Evolutionary conservation across 1,139 yeast species (phyloP).

Genomic region (Candida mesenterica): DNA sequence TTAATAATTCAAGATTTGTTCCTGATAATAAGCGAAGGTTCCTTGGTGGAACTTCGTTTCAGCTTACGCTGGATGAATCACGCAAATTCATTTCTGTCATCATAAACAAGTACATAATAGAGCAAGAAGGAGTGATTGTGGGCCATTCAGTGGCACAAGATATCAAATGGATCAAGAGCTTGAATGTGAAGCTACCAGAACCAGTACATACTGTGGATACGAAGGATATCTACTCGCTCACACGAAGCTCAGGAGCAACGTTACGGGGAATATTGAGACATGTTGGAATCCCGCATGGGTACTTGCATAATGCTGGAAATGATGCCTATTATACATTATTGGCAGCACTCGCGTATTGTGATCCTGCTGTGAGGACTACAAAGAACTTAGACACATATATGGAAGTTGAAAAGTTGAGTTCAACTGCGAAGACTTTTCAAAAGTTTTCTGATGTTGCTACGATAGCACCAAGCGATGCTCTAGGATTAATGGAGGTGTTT

Average conservation of each 20-base stretch:
- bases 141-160: conserved; percentile 25
- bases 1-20: conserved; percentile 18
- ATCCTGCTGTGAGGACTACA: conserved; percentile 19
- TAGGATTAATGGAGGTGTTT: conserved; percentile 2
- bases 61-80: conserved; percentile 14
- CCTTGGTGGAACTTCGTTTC: conserved; percentile 21
- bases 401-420: conserved; percentile 8
- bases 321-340: conserved; percentile 28
- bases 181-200: conserved; percentile 16
- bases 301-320: conserved; percentile 28
- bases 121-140: conserved; percentile 19
- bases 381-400: conserved; percentile 15
- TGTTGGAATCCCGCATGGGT: conserved; percentile 22
- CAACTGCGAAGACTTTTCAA: conserved; percentile 10
- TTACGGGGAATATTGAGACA: conserved; percentile 21
- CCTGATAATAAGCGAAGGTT: conserved; percentile 21
- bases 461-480: not conserved
- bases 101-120: conserved; percentile 15
- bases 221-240: conserved; percentile 15
- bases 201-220: conserved; percentile 20
- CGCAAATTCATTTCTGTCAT: conserved; percentile 11
- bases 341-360: conserved; percentile 24
- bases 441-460: conserved; percentile 12
- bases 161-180: conserved; percentile 20
- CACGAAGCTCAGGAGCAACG: conserved; percentile 19